phyloP scores from a whole-genome alignment of 768 basidiomycete genomes.

The Mycena floridula region DNA sequence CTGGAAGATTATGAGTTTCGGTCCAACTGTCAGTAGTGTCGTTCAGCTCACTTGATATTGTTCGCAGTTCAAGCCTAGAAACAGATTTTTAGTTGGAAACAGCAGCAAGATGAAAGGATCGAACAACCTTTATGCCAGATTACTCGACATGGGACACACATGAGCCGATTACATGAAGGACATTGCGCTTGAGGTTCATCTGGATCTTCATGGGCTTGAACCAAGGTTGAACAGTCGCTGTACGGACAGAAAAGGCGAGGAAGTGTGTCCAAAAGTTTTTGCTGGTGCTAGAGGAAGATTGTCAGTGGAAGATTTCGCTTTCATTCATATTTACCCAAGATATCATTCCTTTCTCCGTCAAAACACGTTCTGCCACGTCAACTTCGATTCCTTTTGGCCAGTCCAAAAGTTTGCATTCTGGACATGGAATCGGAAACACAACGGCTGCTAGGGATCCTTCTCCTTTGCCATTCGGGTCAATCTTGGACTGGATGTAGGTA shows the following conservation, averaged over 20 bases:
- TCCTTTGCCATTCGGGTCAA: neutral
- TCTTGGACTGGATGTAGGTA: neutral
- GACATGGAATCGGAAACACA: neutral
- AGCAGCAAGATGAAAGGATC: neutral
- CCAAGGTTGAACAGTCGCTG: neutral
- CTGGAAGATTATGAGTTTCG: neutral
- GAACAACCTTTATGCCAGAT: neutral
- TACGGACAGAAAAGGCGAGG: neutral
- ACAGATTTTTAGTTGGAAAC: neutral
- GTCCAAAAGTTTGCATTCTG: neutral
- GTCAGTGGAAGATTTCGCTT: too few species aligned
- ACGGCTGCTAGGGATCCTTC: neutral
- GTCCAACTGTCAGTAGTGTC: too few species aligned
- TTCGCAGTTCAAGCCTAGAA: neutral
- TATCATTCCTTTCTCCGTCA: neutral
- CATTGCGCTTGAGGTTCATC: neutral
- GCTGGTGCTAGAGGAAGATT: neutral
- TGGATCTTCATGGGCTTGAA: neutral
- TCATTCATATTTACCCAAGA: neutral
- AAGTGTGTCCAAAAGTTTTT: neutral
- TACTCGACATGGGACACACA: neutral
- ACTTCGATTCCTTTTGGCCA: neutral
- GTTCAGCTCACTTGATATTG: neutral
- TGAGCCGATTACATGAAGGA: neutral
- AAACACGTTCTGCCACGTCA: neutral